Evolutionary conservation across 1,284 basidiomycete species (phyloP).

Genomic region (Rugosomyces carneus): DNA sequence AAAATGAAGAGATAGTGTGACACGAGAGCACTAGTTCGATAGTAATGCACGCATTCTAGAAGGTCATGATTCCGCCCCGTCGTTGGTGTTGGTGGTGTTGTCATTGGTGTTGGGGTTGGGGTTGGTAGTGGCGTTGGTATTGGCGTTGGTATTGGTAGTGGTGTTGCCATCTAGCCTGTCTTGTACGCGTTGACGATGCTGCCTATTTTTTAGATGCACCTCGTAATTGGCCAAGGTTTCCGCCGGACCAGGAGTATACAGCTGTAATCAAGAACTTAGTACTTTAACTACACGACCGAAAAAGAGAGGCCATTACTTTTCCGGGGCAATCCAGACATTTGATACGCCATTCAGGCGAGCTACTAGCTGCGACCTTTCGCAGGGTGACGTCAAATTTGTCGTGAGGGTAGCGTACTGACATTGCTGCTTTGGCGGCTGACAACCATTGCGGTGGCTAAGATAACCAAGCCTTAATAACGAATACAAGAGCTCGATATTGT

Average conservation of each 20-base stretch:
- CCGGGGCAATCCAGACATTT: slow-evolving; percentile 94
- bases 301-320: slow-evolving; percentile 50
- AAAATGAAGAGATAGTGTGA: slow-evolving; percentile 4
- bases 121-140: neutral
- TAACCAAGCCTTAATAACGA: neutral
- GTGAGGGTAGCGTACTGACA: slow-evolving; percentile 72
- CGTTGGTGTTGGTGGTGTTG: neutral
- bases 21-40: neutral
- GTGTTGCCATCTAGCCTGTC: slow-evolving; percentile 27
- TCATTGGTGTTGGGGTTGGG: neutral
- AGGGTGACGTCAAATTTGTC: slow-evolving; percentile 81
- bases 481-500: too few species aligned
- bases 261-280: slow-evolving; percentile 30
- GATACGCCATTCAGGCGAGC: slow-evolving; percentile 79
- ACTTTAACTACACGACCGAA: neutral
- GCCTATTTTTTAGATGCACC: slow-evolving; percentile 70
- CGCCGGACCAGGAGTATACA: slow-evolving; percentile 92
- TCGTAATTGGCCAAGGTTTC: slow-evolving; percentile 89
- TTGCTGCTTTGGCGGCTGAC: slow-evolving; percentile 49
- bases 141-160: neutral
- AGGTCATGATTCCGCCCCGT: slow-evolving; percentile 17
- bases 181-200: slow-evolving; percentile 43
- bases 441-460: slow-evolving; percentile 70
- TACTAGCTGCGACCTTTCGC: slow-evolving; percentile 46
- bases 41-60: neutral